A percentile compares a stretch with the other conserved stretches of the same genome.
Conservation (phyloP, 768 basidiomycete genomes). For the Boletus reticulatus region DNA sequence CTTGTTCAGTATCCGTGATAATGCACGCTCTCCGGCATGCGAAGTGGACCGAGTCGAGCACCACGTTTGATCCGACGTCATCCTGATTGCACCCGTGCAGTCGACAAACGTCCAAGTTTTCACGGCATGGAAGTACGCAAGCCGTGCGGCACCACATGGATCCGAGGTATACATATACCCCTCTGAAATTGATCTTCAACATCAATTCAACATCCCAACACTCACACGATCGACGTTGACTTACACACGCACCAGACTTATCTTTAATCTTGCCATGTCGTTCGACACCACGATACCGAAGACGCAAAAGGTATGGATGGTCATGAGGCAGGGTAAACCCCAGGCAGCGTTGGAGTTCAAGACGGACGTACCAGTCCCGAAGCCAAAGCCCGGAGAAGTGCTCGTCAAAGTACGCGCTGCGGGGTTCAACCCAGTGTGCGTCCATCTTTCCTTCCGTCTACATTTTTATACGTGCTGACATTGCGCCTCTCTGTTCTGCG, state of each 20-base stretch:
- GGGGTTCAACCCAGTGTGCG: constrained; percentile 69
- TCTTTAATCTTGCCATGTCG: not conserved
- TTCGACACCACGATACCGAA: constrained; percentile 8
- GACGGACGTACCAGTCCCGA: constrained; percentile 30
- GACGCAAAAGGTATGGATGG: constrained; percentile 32
- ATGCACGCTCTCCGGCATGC: too few relatives aligned
- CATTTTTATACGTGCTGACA: not conserved
- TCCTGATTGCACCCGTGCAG: too few relatives aligned
- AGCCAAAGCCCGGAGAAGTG: constrained; percentile 40
- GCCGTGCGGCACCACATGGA: too few relatives aligned
- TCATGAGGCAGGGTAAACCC: constrained; percentile 30
- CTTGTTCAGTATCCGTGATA: too few relatives aligned
- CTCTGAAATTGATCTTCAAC: too few relatives aligned
- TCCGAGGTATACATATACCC: too few relatives aligned
- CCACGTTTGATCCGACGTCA: too few relatives aligned
- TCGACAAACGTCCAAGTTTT: too few relatives aligned
- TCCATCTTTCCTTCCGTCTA: not conserved
- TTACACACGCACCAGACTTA: not conserved
- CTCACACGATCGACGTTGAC: too few relatives aligned
- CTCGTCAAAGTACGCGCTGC: constrained; percentile 52
- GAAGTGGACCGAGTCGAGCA: too few relatives aligned
- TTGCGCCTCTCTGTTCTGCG: not conserved
- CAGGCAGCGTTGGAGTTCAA: constrained; percentile 28
- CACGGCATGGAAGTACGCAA: too few relatives aligned
- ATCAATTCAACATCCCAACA: too few relatives aligned